These are phyloP conservation scores for Hordeum marinum DNA, from an alignment of 176 grass and related monocot genomes.

Conservation along the genomic window DNA sequence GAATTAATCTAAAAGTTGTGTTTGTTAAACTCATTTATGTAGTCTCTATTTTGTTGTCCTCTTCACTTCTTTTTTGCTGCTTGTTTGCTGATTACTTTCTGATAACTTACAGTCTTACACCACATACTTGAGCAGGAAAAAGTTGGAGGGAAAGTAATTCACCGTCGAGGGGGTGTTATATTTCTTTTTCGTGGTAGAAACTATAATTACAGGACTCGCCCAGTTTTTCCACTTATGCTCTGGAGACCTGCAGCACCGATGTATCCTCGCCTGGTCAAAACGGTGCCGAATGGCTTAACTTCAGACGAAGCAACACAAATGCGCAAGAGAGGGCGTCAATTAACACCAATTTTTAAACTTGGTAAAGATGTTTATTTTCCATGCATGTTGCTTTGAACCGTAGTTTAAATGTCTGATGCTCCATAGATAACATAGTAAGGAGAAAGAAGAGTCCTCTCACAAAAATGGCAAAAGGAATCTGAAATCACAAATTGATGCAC, in stretches of 20 bases:
- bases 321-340: constrained; percentile 45
- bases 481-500: neutral
- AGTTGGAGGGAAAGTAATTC: constrained; percentile 85
- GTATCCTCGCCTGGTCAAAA: constrained; percentile 75
- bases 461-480: constrained; percentile 1
- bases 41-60: neutral
- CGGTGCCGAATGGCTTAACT: constrained; percentile 74
- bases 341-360: constrained; percentile 73
- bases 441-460: neutral
- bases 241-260: constrained; percentile 78
- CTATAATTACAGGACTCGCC: constrained; percentile 71
- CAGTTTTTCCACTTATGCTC: constrained; percentile 89
- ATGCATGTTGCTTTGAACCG: neutral
- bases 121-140: constrained; percentile 56
- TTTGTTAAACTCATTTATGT: neutral
- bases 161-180: constrained; percentile 68
- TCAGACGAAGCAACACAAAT: constrained; percentile 61
- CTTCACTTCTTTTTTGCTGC: neutral
- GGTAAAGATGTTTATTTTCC: constrained; percentile 36
- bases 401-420: neutral
- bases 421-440: neutral
- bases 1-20: neutral
- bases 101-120: neutral
- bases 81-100: neutral
- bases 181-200: constrained; percentile 93